Conservation (phyloP, 805 yeast genomes). For the Novakomyces olei region DNA sequence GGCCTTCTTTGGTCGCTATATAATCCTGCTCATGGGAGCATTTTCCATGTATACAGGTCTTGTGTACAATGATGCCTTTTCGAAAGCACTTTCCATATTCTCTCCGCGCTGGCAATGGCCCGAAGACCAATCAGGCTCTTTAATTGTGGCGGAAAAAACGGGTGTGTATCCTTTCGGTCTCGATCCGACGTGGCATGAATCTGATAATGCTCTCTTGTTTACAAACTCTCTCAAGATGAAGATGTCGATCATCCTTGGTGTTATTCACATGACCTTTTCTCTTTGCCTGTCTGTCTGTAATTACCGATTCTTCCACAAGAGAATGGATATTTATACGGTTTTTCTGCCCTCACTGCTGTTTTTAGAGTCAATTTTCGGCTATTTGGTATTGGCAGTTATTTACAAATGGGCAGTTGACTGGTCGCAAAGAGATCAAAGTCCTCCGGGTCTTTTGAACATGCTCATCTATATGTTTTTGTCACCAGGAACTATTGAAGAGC, state of each 20-base stretch:
- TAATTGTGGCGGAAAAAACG: conserved; percentile 39
- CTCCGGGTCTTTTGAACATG: conserved; percentile 89
- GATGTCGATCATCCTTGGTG: conserved; percentile 83
- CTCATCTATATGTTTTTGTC: conserved; percentile 84
- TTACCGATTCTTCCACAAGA: conserved; percentile 41
- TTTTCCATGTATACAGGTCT: conserved; percentile 93
- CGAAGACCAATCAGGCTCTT: conserved; percentile 38
- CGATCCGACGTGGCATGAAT: conserved; percentile 92
- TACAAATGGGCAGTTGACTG: conserved; percentile 93
- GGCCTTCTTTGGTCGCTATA: conserved; percentile 88
- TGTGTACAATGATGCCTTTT: conserved; percentile 80
- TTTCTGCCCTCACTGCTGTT: conserved; percentile 83
- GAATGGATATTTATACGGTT: conserved; percentile 72
- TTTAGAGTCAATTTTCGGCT: conserved; percentile 93
- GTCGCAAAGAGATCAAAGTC: conserved; percentile 50
- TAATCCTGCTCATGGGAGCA: conserved; percentile 71
- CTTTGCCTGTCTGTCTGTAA: conserved; percentile 68
- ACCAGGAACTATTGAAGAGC: conserved; percentile 73
- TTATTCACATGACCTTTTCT: conserved; percentile 81
- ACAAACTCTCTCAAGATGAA: conserved; percentile 96
- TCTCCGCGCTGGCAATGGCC: conserved; percentile 92
- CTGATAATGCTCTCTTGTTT: conserved; percentile 76
- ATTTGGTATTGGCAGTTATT: conserved; percentile 60
- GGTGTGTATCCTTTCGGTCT: conserved; percentile 69
- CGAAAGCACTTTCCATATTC: conserved; percentile 74